Conservation (phyloP, 2,329 filamentous ascomycete genomes). For the Epicoccum sorghinum region DNA sequence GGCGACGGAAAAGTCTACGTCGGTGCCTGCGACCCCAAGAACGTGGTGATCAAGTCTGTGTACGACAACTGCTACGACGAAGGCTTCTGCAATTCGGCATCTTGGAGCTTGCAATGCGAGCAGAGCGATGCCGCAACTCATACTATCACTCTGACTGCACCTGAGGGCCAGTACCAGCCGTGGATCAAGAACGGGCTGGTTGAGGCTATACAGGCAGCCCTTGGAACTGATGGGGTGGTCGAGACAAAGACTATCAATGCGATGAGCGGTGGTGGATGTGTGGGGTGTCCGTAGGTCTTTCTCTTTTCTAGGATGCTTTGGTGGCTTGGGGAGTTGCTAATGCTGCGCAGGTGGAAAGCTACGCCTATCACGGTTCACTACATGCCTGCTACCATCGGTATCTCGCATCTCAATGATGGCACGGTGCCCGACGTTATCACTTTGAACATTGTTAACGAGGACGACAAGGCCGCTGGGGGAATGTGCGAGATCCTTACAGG, state of each 20-base stretch:
- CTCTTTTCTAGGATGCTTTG: neutral
- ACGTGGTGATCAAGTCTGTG: neutral
- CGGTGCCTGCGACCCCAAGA: neutral
- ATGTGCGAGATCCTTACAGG: neutral
- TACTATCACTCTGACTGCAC: slow-evolving; percentile 4
- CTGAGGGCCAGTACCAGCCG: slow-evolving; percentile 11
- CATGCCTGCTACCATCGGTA: neutral
- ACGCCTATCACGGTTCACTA: neutral
- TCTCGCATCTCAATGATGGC: neutral
- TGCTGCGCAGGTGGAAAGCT: neutral
- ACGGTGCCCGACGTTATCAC: neutral
- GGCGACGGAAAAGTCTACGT: slow-evolving; percentile 8
- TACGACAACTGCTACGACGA: slow-evolving; percentile 13
- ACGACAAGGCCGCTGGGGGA: neutral
- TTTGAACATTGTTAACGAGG: neutral
- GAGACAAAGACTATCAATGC: neutral
- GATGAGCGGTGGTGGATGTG: neutral
- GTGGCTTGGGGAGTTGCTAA: neutral
- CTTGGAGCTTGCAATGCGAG: slow-evolving; percentile 5
- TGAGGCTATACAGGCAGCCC: neutral
- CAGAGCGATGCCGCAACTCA: neutral
- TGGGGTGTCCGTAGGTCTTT: neutral
- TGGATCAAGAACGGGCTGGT: neutral
- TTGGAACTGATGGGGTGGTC: neutral
- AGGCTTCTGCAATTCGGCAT: slow-evolving; percentile 3